phyloP scores from a whole-genome alignment of 768 basidiomycete genomes.

The Melanogaster broomeanus region DNA sequence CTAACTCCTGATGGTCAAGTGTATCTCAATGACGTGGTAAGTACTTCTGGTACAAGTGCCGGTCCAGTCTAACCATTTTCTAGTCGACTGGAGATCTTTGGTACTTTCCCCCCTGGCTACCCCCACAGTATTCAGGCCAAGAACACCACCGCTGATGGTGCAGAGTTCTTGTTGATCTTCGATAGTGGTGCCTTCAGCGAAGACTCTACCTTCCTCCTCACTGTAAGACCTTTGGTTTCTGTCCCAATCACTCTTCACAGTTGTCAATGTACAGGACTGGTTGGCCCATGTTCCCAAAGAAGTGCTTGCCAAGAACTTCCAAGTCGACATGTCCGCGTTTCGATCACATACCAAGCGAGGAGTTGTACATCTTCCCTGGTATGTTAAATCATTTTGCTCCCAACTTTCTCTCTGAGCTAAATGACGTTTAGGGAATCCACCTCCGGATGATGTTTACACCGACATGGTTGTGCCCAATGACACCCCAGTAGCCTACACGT shows the following conservation, averaged over 20 bases:
- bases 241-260: background rate
- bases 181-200: conserved; percentile 51
- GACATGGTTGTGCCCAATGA: conserved; percentile 52
- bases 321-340: conserved; percentile 46
- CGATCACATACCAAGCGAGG: conserved; percentile 52
- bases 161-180: conserved; percentile 54
- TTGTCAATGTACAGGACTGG: conserved; percentile 53
- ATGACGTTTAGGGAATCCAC: conserved; percentile 37
- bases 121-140: conserved; percentile 60
- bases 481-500: conserved; percentile 54
- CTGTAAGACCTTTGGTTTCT: conserved; percentile 8
- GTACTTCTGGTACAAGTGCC: conserved; percentile 11
- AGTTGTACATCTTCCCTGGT: conserved; percentile 59
- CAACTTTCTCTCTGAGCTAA: background rate
- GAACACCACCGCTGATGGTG: conserved; percentile 44
- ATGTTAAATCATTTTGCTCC: conserved; percentile 1
- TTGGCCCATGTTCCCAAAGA: conserved; percentile 60
- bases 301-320: conserved; percentile 68
- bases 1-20: conserved; percentile 53
- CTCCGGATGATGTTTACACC: conserved; percentile 39
- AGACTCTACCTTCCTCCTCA: conserved; percentile 55
- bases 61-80: conserved; percentile 19
- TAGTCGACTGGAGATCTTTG: conserved; percentile 48
- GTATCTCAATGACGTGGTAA: conserved; percentile 55
- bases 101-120: conserved; percentile 59